These are phyloP conservation scores for Daedaleopsis nitida DNA, from an alignment of 768 basidiomycete species.

Conservation along the genomic window DNA sequence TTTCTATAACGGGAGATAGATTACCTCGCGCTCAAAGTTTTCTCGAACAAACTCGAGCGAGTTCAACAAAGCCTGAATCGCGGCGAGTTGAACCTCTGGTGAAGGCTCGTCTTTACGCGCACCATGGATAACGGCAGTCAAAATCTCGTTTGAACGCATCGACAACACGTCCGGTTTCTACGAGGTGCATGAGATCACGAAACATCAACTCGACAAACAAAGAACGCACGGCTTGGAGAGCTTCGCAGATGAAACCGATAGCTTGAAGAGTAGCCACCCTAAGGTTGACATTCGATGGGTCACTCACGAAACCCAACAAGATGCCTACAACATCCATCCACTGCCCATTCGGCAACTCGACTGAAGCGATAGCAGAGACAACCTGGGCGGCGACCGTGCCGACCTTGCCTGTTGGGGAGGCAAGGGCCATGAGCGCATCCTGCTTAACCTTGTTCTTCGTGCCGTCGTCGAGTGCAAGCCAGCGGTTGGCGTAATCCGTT, in stretches of 20 bases:
- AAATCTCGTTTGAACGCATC: constrained; percentile 91
- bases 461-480: constrained; percentile 73
- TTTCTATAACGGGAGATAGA: constrained; percentile 28
- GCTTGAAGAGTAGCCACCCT: constrained; percentile 89
- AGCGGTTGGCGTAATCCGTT: constrained; percentile 73
- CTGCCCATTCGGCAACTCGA: constrained; percentile 85
- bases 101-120: constrained; percentile 95
- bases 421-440: constrained; percentile 80
- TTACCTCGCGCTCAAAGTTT: constrained; percentile 96
- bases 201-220: not conserved
- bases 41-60: constrained; percentile 97
- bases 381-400: constrained; percentile 91
- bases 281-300: constrained; percentile 67
- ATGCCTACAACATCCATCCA: constrained; percentile 92
- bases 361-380: constrained; percentile 90
- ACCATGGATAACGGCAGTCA: constrained; percentile 98
- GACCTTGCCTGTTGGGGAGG: constrained; percentile 67
- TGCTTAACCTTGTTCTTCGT: constrained; percentile 85
- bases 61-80: constrained; percentile 90
- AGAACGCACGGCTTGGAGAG: constrained; percentile 68
- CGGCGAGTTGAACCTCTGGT: constrained; percentile 87
- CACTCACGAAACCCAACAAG: constrained; percentile 85
- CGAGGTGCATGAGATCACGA: not conserved
- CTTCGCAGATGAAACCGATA: constrained; percentile 97
- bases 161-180: constrained; percentile 94